Conservation (phyloP, 345 rosid species). For the Sonneratia caseolaris region DNA sequence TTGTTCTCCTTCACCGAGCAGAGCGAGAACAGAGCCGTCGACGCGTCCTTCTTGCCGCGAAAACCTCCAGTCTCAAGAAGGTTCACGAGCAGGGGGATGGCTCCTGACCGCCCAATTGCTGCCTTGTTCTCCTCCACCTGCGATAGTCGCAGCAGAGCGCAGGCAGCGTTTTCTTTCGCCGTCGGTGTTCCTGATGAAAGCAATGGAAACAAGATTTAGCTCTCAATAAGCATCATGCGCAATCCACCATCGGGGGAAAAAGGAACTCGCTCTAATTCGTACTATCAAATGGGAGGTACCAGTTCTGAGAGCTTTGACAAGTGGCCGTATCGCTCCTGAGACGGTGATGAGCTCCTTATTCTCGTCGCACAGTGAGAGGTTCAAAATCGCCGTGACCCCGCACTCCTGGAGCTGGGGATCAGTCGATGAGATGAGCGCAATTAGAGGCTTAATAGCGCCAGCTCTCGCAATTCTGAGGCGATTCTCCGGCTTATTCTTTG, state of each 20-base stretch:
- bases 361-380: conserved; percentile 89
- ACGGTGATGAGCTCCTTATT: conserved; percentile 64
- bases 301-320: conserved; percentile 54
- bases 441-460: conserved; percentile 76
- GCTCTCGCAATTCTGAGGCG: conserved; percentile 76
- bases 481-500: conserved; percentile 80
- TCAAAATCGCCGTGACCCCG: conserved; percentile 82
- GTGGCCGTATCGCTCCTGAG: conserved; percentile 81
- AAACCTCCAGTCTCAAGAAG: conserved; percentile 59
- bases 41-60: conserved; percentile 89
- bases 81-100: conserved; percentile 57
- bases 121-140: conserved; percentile 71
- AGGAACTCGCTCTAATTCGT: not conserved
- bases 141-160: conserved; percentile 81
- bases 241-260: not conserved
- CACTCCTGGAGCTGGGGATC: conserved; percentile 83
- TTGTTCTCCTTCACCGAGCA: conserved; percentile 84
- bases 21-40: conserved; percentile 75
- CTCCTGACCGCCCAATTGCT: conserved; percentile 89
- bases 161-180: conserved; percentile 83
- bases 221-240: not conserved
- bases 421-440: conserved; percentile 51
- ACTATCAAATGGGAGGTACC: not conserved
- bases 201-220: not conserved
- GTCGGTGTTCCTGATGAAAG: conserved; percentile 52